Conservation (phyloP, 208 protist species). For the Trypanosoma caninum region DNA sequence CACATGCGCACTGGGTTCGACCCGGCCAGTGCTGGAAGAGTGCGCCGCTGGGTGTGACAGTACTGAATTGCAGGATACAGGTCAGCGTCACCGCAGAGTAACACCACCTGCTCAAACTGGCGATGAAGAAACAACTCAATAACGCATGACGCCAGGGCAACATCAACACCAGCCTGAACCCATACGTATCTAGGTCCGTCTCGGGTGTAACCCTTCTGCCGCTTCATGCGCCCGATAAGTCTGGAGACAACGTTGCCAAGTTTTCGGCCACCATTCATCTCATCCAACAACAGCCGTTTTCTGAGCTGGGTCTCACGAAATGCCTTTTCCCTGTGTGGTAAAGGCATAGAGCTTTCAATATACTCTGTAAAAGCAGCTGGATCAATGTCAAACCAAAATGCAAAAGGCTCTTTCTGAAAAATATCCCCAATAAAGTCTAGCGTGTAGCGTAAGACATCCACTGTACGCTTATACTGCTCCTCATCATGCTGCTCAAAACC, state of each 20-base stretch:
- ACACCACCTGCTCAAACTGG: constrained; percentile 76
- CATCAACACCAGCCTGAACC: constrained; percentile 84
- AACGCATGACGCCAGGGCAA: constrained; percentile 71
- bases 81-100: constrained; percentile 81
- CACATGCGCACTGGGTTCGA: constrained; percentile 72
- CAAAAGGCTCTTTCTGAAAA: constrained; percentile 65
- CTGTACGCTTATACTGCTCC: constrained; percentile 52
- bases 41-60: constrained; percentile 66
- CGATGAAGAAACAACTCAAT: constrained; percentile 70
- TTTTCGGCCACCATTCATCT: constrained; percentile 74
- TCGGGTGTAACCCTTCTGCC: constrained; percentile 60
- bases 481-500: constrained; percentile 28
- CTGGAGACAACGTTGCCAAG: constrained; percentile 78
- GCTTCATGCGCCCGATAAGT: constrained; percentile 82
- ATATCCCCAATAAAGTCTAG: constrained; percentile 81
- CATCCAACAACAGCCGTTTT: constrained; percentile 58
- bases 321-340: constrained; percentile 50
- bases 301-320: constrained; percentile 54
- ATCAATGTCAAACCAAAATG: constrained; percentile 86
- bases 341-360: constrained; percentile 70
- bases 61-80: constrained; percentile 74
- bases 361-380: constrained; percentile 71
- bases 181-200: constrained; percentile 77
- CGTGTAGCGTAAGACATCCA: constrained; percentile 52
- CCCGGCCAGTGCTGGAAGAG: constrained; percentile 22